Evolutionary conservation across 2,329 filamentous ascomycete genomes (phyloP).

Genomic region (Beauveria sp.): DNA sequence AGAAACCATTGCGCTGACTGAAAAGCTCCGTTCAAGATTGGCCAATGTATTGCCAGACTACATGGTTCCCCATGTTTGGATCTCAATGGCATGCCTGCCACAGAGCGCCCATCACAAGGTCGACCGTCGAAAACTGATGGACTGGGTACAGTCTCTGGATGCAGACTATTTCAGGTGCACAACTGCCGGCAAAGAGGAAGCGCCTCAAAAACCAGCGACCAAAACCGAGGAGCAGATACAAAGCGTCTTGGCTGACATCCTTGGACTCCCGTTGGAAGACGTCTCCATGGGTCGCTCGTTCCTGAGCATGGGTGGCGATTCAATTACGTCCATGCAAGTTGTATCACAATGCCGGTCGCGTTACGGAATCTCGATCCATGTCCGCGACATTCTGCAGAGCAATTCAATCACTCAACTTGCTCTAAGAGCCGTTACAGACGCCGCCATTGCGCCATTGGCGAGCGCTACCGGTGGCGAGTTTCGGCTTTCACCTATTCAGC

Average conservation of each 20-base stretch:
- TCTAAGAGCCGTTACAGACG: background rate
- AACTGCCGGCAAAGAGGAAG: background rate
- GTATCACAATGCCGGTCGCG: background rate
- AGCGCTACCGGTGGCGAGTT: conserved; percentile 16
- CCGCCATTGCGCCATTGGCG: background rate
- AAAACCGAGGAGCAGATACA: background rate
- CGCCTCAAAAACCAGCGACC: background rate
- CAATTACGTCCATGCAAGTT: conserved; percentile 6
- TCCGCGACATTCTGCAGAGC: conserved; percentile 2
- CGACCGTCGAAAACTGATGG: background rate
- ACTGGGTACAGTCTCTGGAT: background rate
- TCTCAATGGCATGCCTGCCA: background rate
- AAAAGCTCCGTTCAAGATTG: background rate
- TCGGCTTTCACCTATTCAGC: background rate
- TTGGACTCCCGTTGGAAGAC: conserved; percentile 10
- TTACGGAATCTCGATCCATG: conserved; percentile 4
- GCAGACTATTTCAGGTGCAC: background rate
- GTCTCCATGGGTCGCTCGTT: background rate
- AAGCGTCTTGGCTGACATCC: conserved; percentile 25
- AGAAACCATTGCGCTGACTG: background rate
- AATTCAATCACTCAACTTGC: conserved; percentile 18
- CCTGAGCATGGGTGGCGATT: background rate
- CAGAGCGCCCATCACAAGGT: background rate
- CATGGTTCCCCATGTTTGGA: background rate
- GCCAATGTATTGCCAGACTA: background rate